Base-by-base conservation (phyloP, 1,284 basidiomycete species). In the Ceratobasidium sp. region DNA sequence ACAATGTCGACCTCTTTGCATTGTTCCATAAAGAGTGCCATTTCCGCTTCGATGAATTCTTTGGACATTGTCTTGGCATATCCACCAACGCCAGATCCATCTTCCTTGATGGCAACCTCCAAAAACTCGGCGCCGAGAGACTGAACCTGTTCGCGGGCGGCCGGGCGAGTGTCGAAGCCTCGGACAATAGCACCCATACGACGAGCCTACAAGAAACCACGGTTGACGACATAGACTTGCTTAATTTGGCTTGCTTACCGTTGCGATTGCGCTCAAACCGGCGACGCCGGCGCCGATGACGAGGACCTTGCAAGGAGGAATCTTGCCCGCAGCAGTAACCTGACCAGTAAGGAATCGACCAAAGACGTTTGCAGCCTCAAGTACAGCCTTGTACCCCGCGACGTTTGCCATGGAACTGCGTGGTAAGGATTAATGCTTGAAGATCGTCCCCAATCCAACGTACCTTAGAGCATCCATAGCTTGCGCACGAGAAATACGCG, bases 11-110 rank as follows among this genome's bases (percentile, higher is more conserved):
- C 93, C 34, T 94, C 93, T 80, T 89, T 91, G 81, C 89, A 91
- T 81, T 95, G 93, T 80, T 91, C 88, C 87, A 91, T 86, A 83
- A 95, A 95, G 51, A 95, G 85, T 0, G 90, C 89, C 93, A 95
- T 94, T 81, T 95, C 93, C 13, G 93, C 93, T 69, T 90, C 92
- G 76, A 94, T 89, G 81, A 94, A 95, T 80, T 93, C 92, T 83
- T 94, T 93, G 54, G 91, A 92, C 93, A 95, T 94, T 77, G 90
- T 88, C 82, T 94, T 95, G n/a, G 92, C 93, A 79, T 95, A 95
- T 34, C 93, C 93, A 39, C 93, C 93, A 22, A 84, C 87, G 14
- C 90, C 93, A 43, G 89, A 87, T 24, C 93, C 93, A 76, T 93
- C 92, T 82, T 95, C 93, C 79, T 92, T 79, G 63, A 95, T 81